Evolutionary conservation across 148 eudicot species (phyloP), one percentile per base, ranked within the genome.

Genomic region (Chenopodium suecicum): DNA sequence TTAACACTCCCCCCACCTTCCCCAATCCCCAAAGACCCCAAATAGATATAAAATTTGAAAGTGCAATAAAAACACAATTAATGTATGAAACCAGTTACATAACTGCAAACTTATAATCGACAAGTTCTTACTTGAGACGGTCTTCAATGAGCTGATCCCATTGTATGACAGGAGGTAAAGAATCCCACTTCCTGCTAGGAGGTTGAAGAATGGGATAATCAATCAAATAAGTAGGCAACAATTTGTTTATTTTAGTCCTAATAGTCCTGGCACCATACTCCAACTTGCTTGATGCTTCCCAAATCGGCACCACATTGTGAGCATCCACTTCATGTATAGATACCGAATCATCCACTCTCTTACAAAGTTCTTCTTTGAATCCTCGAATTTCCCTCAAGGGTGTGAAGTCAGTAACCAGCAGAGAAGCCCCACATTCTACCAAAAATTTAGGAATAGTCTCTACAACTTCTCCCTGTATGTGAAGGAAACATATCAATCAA

Each of bases 241-340:
- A 79, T 85, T 91, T 96, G 84, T 88, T 92, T 2, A 97, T 92
- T 78, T 94, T 97, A 70, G 89, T 81, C 84, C 99, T 89, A 50
- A 97, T 68, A 77, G 99, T 97, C 89, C 78, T 89, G 48, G 99
- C 99, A 50, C 98, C 87, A 71, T 97, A 97, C 82, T 96, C 99
- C 86, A 97, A 85, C 78, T 97, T 97, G 72, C 73, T 78, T 0
- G 98, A 97, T 54, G 98, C 93, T 83, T 90, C 88, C 99, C 99
- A 97, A 72, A 90, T 29, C 17, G 99, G 99, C 71, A 97, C 99
- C 70, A 97, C 87, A 81, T 97, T 97, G 86, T 94, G 99, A n/a
- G 99, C 93, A 84, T 97, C 98, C 83, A 97, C 99, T 90, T 97
- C 99, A 79, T 97, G 99, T 81, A 97, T 77, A 1, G 93, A 83